Conservation (phyloP, 257 asterid species). For the Solanum ossicruentum region DNA sequence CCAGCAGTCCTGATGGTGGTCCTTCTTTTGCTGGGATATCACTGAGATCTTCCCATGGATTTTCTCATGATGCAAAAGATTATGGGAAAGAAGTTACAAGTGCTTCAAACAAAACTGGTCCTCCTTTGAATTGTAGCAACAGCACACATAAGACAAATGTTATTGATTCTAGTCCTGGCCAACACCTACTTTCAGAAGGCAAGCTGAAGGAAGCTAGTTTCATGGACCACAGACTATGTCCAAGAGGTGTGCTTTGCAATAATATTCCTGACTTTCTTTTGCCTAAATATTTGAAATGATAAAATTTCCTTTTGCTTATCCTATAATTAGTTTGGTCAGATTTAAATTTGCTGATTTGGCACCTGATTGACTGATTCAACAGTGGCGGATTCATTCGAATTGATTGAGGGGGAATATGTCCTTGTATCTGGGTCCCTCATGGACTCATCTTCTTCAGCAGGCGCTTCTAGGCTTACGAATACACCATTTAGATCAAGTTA, state of each 20-base stretch:
- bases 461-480: constrained; percentile 31
- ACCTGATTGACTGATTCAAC: constrained; percentile 13
- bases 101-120: not conserved
- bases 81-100: constrained; percentile 28
- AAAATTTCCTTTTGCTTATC: not conserved
- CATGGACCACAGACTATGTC: constrained; percentile 19
- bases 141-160: constrained; percentile 17
- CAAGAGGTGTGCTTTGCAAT: constrained; percentile 34
- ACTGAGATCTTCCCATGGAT: constrained; percentile 37
- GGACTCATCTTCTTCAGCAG: constrained; percentile 51
- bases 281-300: not conserved
- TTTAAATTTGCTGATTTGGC: not conserved
- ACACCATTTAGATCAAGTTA: constrained; percentile 39
- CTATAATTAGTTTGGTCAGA: not conserved
- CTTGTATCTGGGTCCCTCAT: constrained; percentile 58
- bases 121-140: not conserved
- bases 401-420: constrained; percentile 72
- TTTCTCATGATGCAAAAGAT: constrained; percentile 43
- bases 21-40: constrained; percentile 40
- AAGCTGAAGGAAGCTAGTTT: constrained; percentile 42
- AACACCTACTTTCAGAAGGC: constrained; percentile 30
- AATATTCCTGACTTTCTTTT: not conserved
- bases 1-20: constrained; percentile 32
- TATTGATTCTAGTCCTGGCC: constrained; percentile 4
- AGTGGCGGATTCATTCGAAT: constrained; percentile 60